Conservation (phyloP, 2,329 filamentous ascomycete species). For the Didymella pomorum region DNA sequence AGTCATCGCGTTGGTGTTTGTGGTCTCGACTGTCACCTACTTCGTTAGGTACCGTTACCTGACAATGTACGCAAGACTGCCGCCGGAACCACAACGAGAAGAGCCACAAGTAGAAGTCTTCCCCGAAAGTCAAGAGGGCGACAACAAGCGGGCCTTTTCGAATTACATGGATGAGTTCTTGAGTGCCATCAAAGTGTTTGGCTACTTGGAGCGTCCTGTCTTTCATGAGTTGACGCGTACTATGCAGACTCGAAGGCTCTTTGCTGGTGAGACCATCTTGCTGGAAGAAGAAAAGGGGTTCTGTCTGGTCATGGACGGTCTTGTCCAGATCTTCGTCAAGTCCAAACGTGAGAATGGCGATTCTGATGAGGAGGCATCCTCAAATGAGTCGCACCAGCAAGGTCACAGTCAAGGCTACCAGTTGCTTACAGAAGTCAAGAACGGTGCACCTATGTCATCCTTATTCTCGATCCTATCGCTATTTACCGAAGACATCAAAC, state of each 20-base stretch:
- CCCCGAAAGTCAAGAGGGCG: constrained; percentile 88
- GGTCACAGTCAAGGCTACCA: constrained; percentile 85
- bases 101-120: constrained; percentile 96
- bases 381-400: constrained; percentile 67
- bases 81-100: constrained; percentile 93
- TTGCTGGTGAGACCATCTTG: constrained; percentile 93
- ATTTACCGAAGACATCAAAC: constrained; percentile 92
- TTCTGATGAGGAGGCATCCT: constrained; percentile 51
- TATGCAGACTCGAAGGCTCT: constrained; percentile 97
- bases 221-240: constrained; percentile 97
- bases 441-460: constrained; percentile 97
- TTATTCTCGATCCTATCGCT: constrained; percentile 96
- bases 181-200: constrained; percentile 98
- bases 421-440: constrained; percentile 94
- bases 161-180: constrained; percentile 98
- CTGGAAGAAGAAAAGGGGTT: constrained; percentile 98
- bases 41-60: constrained; percentile 93
- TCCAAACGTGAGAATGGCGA: constrained; percentile 66
- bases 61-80: constrained; percentile 94
- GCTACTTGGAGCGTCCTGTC: constrained; percentile 92
- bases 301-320: constrained; percentile 93
- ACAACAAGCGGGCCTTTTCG: constrained; percentile 87
- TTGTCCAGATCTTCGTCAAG: constrained; percentile 98
- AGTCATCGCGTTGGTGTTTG: constrained; percentile 72
- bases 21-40: constrained; percentile 90